These are phyloP conservation scores for Beauveria brongniartii DNA, from an alignment of 2,329 filamentous ascomycete genomes.

Conservation along the genomic window DNA sequence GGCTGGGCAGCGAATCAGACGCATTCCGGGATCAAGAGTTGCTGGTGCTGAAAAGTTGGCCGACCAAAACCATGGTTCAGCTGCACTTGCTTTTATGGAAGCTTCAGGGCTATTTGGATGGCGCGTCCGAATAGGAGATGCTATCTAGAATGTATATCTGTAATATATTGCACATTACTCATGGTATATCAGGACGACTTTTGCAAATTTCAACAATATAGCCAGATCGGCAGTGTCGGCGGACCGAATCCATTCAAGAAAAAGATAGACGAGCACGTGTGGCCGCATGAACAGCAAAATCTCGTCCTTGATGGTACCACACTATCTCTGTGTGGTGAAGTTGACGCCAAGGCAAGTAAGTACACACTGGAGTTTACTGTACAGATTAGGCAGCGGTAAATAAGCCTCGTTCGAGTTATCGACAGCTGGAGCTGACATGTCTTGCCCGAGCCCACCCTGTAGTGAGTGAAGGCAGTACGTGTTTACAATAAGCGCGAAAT, in stretches of 20 bases:
- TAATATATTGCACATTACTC: not conserved
- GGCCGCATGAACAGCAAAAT: not conserved
- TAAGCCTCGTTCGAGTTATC: not conserved
- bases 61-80: conserved; percentile 30
- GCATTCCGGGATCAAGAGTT: conserved; percentile 31
- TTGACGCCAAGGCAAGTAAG: not conserved
- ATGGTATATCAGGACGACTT: too few relatives aligned
- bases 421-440: not conserved
- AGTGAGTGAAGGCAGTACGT: not conserved
- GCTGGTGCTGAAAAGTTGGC: conserved; percentile 33
- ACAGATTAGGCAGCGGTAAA: not conserved
- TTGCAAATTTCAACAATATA: too few relatives aligned
- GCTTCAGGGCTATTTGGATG: conserved; percentile 44
- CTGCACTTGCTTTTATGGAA: conserved; percentile 49
- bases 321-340: not conserved
- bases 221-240: not conserved
- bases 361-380: not conserved
- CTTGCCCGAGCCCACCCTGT: not conserved
- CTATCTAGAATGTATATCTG: not conserved
- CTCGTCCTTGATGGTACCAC: not conserved
- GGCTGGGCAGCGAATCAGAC: conserved; percentile 27
- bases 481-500: not conserved
- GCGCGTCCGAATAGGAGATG: not conserved
- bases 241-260: not conserved
- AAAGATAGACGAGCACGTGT: not conserved